Base-by-base conservation (phyloP, 1,284 basidiomycete species). In the Tetrapyrgos nigripes region DNA sequence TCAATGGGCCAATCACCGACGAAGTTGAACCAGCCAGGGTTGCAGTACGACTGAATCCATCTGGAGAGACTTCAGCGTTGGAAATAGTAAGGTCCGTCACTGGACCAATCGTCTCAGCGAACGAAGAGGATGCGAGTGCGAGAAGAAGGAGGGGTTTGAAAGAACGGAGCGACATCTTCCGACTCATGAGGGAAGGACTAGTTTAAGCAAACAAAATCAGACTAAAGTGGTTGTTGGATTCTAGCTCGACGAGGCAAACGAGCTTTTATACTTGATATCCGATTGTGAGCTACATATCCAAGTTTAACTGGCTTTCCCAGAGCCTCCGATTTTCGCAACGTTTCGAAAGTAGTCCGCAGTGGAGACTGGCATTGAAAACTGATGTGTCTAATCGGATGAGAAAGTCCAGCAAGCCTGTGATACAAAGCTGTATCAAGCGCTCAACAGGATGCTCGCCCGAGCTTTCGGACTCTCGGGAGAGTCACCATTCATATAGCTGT, bases 61-160 rank as follows among this genome's bases (percentile, higher is more conserved):
- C 74, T 2, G 73, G 72, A 26, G 66, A 61, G n/a, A 75, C 66
- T 24, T 69, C 47, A 5, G 64, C 63, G 57, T 74, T 71, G 45
- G 62, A 60, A 26, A 76, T 68, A 28, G 62, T 46, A 4, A 73
- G 61, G 31, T 75, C 63, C 49, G 63, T 61, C 17, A 70, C 55
- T 50, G 69, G 69, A 3, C 64, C 67, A 24, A 62, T 64, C 31
- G 14, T 8, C 14, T 33, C 31, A 33, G 31, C 31, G 31, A 33
- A 33, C 8, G 31, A 33, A 14, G 31, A 33, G 8, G 9, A 14
- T 8, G 14, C 9, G 9, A 33, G 9, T 8, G 14, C 8, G 14
- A 14, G 9, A 14, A 33, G 31, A 8, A 14, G 31, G 8, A 33
- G 8, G 31, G 14, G 14, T 8, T 8, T 8, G 31, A 33, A 33